These are phyloP conservation scores for Basipetospora chlamydospora DNA, from an alignment of 2,329 filamentous ascomycete genomes.

Conservation along the genomic window DNA sequence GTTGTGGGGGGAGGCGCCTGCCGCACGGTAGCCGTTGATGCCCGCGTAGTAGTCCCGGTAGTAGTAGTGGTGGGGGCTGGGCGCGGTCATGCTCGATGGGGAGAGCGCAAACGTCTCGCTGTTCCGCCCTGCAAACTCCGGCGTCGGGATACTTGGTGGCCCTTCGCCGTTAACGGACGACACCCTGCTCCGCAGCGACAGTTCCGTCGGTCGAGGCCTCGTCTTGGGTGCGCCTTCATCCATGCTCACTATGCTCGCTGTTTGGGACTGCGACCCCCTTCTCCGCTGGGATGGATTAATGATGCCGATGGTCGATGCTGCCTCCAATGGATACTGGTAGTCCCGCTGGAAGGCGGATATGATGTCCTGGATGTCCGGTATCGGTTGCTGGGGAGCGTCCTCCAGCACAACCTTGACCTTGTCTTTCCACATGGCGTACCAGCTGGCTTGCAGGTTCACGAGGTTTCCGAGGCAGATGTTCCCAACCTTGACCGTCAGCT, in stretches of 20 bases:
- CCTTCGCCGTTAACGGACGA: conserved; percentile 48
- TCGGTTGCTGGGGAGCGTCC: conserved; percentile 32
- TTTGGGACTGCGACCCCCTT: conserved; percentile 41
- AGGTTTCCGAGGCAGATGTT: conserved; percentile 73
- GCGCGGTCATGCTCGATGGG: conserved; percentile 28
- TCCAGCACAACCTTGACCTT: conserved; percentile 66
- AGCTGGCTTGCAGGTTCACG: conserved; percentile 67
- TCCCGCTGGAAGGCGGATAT: conserved; percentile 65
- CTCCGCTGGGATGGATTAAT: conserved; percentile 58
- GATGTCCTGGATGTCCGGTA: conserved; percentile 58
- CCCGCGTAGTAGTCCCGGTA: conserved; percentile 39
- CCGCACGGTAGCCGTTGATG: conserved; percentile 8
- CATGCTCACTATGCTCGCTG: conserved; percentile 36
- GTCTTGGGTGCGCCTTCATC: conserved; percentile 35
- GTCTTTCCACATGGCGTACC: conserved; percentile 71
- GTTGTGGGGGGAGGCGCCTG: conserved; percentile 31
- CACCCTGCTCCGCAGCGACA: conserved; percentile 38
- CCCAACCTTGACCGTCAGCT: conserved; percentile 68
- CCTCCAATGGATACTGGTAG: conserved; percentile 60
- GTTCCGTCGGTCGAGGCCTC: conserved; percentile 32
- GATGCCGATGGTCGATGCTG: conserved; percentile 57
- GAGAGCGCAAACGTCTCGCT: conserved; percentile 54
- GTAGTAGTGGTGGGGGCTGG: conserved; percentile 40
- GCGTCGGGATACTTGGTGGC: conserved; percentile 46
- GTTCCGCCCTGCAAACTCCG: conserved; percentile 50